These are phyloP conservation scores for Peniophora sp. DNA, from an alignment of 1,284 basidiomycete species.

Conservation along the genomic window DNA sequence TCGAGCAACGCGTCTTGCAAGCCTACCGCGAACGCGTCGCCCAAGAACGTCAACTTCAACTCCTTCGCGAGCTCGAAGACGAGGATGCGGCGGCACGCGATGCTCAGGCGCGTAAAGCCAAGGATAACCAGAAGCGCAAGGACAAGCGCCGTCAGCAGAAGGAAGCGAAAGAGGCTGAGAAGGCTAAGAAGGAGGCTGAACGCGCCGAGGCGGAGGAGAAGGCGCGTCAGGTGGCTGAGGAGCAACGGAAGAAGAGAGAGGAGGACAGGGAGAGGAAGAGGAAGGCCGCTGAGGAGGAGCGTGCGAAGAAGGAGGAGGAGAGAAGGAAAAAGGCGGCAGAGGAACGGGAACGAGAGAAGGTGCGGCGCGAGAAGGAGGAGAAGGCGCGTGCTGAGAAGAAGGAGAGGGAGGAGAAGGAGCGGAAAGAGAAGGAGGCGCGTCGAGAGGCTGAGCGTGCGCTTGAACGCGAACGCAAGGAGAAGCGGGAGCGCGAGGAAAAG, in stretches of 20 bases:
- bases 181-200: slow-evolving; percentile 71
- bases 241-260: slow-evolving; percentile 55
- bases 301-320: slow-evolving; percentile 77
- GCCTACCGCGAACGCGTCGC: slow-evolving; percentile 28
- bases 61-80: slow-evolving; percentile 51
- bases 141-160: slow-evolving; percentile 93
- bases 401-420: slow-evolving; percentile 60
- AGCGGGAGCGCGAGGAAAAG: slow-evolving; percentile 35
- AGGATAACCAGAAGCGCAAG: slow-evolving; percentile 98
- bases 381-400: slow-evolving; percentile 55
- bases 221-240: slow-evolving; percentile 55
- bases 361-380: slow-evolving; percentile 58
- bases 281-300: slow-evolving; percentile 63
- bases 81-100: slow-evolving; percentile 53
- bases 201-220: slow-evolving; percentile 77
- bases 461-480: slow-evolving; percentile 38
- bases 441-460: slow-evolving; percentile 41
- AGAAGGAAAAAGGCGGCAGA: slow-evolving; percentile 72
- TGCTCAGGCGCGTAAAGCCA: slow-evolving; percentile 89
- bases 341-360: slow-evolving; percentile 62
- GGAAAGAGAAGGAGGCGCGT: slow-evolving; percentile 58
- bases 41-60: slow-evolving; percentile 46
- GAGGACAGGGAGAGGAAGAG: slow-evolving; percentile 71
- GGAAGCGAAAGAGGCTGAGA: slow-evolving; percentile 86
- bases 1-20: slow-evolving; percentile 93